Base-by-base conservation (phyloP, 2,329 filamentous ascomycete species). In the Ceratocystis diversiconidia region DNA sequence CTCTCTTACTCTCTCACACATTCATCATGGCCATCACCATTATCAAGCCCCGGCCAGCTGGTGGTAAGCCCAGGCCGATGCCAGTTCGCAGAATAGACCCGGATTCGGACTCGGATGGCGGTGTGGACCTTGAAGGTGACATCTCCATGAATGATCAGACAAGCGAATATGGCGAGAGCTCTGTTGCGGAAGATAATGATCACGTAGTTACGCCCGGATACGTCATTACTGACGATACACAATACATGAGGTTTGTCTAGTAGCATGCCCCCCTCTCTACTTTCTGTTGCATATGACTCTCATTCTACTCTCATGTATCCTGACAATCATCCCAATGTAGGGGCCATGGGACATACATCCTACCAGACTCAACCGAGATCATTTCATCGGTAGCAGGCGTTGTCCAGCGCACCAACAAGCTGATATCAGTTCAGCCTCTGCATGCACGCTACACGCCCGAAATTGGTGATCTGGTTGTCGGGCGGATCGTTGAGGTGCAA, bases 381-480 rank as follows among this genome's bases (percentile, higher is more conserved):
- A 84, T 88, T 66, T 92, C 90, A 61, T 95, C 94, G 5, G 88
- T 99, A 41, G 92, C 92, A 5, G 94, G 94, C 72, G 92, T 88
- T 5, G 81, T 97, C 44, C 86, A 88, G 73, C 92, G 92, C 74
- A 97, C 92, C 68, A 99, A 99, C 82, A 97, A 96, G 75, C 86
- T 99, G 61, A 86, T 99, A 70, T 95, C 90, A 1, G 89, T 99
- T 66, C 86, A 88, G 1, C 91, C 94, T 5, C 81, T 99, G 2
- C 90, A 92, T 68, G 92, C 94, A 19, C 88, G 94, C 68, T 99
- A 99, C 78, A 90, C 85, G 1, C 94, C 94, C 41, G 92, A 96
- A 75, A 96, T 99, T 68, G 94, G 94, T 71, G 94, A 99, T 76
- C 81, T 99, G 3, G 90, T 99, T 2, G 87, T 99, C 15, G 94